Evolutionary conservation across 2,329 filamentous ascomycete genomes (phyloP).

Genomic region (Xylariaceae sp.): DNA sequence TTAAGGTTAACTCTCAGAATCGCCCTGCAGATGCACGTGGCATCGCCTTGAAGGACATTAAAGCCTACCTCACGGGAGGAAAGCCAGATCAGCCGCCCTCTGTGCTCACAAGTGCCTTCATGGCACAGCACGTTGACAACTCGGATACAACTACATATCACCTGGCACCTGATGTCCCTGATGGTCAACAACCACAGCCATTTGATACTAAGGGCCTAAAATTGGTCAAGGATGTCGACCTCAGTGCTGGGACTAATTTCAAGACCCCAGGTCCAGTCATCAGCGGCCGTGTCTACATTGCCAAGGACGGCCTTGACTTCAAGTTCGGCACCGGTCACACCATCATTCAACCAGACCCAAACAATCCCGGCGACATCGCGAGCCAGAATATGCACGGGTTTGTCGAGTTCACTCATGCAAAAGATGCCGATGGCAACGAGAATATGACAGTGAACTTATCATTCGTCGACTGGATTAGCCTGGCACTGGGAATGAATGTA

Average conservation of each 20-base stretch:
- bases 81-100: too few relatives aligned
- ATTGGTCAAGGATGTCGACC: too few relatives aligned
- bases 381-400: constrained; percentile 20
- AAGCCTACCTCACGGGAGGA: too few relatives aligned
- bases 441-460: constrained; percentile 52
- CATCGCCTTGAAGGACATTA: too few relatives aligned
- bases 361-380: constrained; percentile 19
- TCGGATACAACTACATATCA: too few relatives aligned
- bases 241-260: constrained; percentile 9
- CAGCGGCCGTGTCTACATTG: constrained; percentile 25
- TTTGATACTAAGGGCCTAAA: too few relatives aligned
- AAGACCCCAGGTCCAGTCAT: constrained; percentile 18
- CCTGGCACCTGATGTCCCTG: too few relatives aligned
- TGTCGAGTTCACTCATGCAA: constrained; percentile 20
- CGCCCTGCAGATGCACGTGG: too few relatives aligned
- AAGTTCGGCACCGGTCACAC: neutral
- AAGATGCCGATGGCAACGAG: constrained; percentile 31
- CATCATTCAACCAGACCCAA: constrained; percentile 23
- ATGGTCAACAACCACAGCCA: too few relatives aligned
- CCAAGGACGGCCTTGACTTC: constrained; percentile 20
- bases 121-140: too few relatives aligned
- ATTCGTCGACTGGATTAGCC: constrained; percentile 56
- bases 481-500: constrained; percentile 54
- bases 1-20: too few relatives aligned
- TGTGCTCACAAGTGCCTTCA: too few relatives aligned